Evolutionary conservation across 2,329 filamentous ascomycete species (phyloP), one percentile per base, ranked within the genome.

Genomic region (Fusarium sp.): DNA sequence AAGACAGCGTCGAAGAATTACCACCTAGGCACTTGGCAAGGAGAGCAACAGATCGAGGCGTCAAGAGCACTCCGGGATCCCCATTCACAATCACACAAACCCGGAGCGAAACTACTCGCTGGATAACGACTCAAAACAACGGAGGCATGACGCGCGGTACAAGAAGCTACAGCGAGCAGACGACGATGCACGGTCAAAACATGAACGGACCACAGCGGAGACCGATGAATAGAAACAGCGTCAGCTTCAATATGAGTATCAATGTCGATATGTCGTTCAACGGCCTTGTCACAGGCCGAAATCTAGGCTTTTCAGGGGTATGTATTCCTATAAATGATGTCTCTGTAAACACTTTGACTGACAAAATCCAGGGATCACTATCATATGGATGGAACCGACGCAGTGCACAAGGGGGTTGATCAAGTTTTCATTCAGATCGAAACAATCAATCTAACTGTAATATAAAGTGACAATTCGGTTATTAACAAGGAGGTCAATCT

Each of bases 191-290:
- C n/a, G 68, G 63, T 22, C 66, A 70, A 20, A 60, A 57, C 44
- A 9, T 56, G 32, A 66, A 62, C 18, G 49, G 27, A 25, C 55
- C 59, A 14, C 63, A 59, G 25, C 53, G 29, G 34, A 46, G 56
- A 14, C 63, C 66, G n/a, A 52, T 34, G 3, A 70, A 54, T 4
- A 63, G 69, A 20, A 75, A 72, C 30, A 71, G 68, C 16, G n/a
- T 75, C n/a, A 73, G 73, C 29, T 52, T 75, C 44, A 75, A 73
- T 32, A 73, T 75, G 72, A 76, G 68, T 30, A 43, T 75, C 29
- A 71, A 75, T 16, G 58, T 75, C 42, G 57, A 73, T 27, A 72
- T 75, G 59, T 62, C 61, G 3, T 76, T 76, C 43, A 75, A 63
- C 11, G 73, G 73, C n/a, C 58, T 76, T 14, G 68, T 76, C 34